phyloP scores from a whole-genome alignment of 2,329 filamentous ascomycete genomes.

The Penicillium sp. region DNA sequence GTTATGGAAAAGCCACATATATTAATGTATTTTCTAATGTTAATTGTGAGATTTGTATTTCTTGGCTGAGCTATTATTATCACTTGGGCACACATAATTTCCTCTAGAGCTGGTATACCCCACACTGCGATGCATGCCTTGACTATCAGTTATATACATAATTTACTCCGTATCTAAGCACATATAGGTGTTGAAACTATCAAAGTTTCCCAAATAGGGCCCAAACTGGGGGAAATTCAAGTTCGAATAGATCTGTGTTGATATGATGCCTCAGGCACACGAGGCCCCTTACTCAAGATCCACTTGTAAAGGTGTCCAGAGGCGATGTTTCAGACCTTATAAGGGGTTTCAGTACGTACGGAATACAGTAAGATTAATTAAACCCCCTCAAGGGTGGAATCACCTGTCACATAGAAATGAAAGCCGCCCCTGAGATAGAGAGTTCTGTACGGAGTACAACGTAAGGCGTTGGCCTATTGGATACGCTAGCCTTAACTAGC shows the following conservation, averaged over 20 bases:
- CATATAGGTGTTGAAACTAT: background rate
- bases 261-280: background rate
- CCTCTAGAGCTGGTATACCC: background rate
- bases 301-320: background rate
- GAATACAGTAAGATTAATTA: background rate
- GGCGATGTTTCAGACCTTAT: background rate
- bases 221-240: background rate
- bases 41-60: background rate
- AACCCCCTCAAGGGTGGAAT: background rate
- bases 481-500: slow-evolving; percentile 10
- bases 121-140: background rate
- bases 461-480: slow-evolving; percentile 5
- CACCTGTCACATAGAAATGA: slow-evolving; percentile 3
- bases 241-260: background rate
- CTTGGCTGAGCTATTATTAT: background rate
- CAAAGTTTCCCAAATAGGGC: background rate
- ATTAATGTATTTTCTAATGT: background rate
- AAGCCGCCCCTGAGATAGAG: slow-evolving; percentile 8
- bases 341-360: background rate
- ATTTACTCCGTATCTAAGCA: background rate
- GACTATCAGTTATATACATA: background rate
- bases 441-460: background rate
- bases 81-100: background rate
- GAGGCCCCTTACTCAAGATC: background rate
- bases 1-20: background rate